phyloP scores from a whole-genome alignment of 2,329 filamentous ascomycete species.

The Rutstroemia sp. region DNA sequence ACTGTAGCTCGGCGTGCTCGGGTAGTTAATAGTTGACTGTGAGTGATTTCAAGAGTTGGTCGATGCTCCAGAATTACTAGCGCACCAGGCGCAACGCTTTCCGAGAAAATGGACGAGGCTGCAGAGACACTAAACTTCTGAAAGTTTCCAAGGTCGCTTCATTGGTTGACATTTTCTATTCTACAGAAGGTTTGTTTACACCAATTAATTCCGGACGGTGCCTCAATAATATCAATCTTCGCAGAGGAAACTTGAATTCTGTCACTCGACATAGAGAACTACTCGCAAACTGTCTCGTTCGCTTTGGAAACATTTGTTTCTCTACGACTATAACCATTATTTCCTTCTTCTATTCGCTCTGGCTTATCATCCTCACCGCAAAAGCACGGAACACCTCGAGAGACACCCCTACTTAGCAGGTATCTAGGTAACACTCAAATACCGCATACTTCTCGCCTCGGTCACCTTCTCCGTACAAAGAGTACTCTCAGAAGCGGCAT shows the following conservation, averaged over 20 bases:
- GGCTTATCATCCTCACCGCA: slow-evolving; percentile 1
- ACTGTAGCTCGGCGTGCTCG: no score
- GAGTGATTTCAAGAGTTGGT: no score
- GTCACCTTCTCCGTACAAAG: neutral
- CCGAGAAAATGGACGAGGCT: neutral
- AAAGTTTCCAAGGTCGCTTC: neutral
- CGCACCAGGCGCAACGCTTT: no score
- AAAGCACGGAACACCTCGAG: neutral
- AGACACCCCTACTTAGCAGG: neutral
- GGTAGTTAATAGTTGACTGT: no score
- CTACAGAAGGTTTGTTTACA: neutral
- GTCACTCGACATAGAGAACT: neutral
- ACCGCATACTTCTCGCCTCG: neutral
- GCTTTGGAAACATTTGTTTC: neutral
- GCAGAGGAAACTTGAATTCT: neutral
- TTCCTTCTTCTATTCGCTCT: neutral
- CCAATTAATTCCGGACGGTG: neutral
- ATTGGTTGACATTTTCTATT: neutral
- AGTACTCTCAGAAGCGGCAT: no score
- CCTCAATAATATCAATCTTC: neutral
- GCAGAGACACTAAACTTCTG: neutral
- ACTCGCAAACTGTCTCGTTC: neutral
- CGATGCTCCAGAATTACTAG: no score
- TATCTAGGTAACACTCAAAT: no score
- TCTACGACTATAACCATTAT: neutral